phyloP scores from a whole-genome alignment of 306 rosid species.

The Canavalia gladiata region DNA sequence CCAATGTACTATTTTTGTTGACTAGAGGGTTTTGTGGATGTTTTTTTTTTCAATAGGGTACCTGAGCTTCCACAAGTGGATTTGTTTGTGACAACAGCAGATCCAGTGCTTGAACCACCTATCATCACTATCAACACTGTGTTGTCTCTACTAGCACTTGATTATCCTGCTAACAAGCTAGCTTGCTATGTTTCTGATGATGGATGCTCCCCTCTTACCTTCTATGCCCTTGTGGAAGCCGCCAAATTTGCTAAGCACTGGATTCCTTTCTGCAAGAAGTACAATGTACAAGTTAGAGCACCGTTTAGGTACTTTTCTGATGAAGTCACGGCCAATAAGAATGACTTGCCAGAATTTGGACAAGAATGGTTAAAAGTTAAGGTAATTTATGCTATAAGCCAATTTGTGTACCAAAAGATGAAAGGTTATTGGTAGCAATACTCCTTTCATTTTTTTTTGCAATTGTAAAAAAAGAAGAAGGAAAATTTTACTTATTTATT shows the following conservation, averaged over 20 bases:
- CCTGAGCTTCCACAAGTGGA: constrained; percentile 73
- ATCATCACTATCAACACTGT: constrained; percentile 74
- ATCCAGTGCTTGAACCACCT: constrained; percentile 73
- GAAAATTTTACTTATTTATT: no score
- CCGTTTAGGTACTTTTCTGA: constrained; percentile 67
- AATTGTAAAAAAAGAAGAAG: not conserved
- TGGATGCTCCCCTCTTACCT: constrained; percentile 65
- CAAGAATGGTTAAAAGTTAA: constrained; percentile 55
- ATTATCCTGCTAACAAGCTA: constrained; percentile 76
- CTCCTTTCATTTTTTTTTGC: not conserved
- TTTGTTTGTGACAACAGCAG: constrained; percentile 80
- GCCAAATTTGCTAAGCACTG: constrained; percentile 66
- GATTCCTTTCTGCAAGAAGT: constrained; percentile 75
- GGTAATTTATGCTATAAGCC: constrained; percentile 42
- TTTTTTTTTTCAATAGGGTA: constrained; percentile 40
- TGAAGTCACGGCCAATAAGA: not conserved
- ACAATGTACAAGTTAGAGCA: constrained; percentile 67
- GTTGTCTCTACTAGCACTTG: constrained; percentile 72
- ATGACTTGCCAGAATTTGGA: constrained; percentile 38
- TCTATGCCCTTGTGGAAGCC: constrained; percentile 65
- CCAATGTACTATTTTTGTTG: not conserved
- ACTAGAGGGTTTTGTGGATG: not conserved
- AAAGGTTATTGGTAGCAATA: not conserved
- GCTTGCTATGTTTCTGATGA: constrained; percentile 90
- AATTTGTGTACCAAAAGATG: not conserved